Base-by-base conservation (phyloP, 768 basidiomycete species). In the Termitomyces sp. region DNA sequence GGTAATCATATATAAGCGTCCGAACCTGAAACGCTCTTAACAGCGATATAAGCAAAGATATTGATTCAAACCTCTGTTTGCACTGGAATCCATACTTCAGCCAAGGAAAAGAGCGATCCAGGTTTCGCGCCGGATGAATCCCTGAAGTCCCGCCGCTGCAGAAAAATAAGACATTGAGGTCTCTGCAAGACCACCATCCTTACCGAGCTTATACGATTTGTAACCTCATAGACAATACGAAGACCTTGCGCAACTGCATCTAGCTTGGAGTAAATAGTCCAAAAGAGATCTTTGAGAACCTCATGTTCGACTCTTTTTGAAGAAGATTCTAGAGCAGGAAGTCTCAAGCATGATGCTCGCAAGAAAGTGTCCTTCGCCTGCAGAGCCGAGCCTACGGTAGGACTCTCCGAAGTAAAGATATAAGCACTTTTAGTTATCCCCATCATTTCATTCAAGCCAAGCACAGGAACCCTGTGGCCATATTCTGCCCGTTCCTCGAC, bases 191-290 rank as follows among this genome's bases (percentile, higher is more conserved):
- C 30, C 20, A 44, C n/a, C n/a, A 51, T 26, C 80, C 93, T 72
- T 67, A 97, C 95, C 60, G 90, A 89, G 63, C 91, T 91, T 53
- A 99, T 94, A 55, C 94, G 83, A 63, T 88, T 89, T 1, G 92
- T 81, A 6, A 98, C 89, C 69, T 99, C 97, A 60, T 87, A 94
- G 3, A 94, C 82, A 4, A 97, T 87, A 53, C 94, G 78, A 60
- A 97, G 76, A 10, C 95, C 92, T 69, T 99, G 95, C 14, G 89
- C 80, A 20, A 98, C 90, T 32, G 97, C 97, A 66, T 94, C 88
- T 48, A 99, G 67, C 71, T 99, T 98, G 16, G 94, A 97, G 69
- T 93, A 99, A 16, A 96, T 68, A 2, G 96, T 97, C 96, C 96
- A 98, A 71, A 98, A 98, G 36, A 99, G 78, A 70, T 98, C 97